Conservation (phyloP, 257 asterid genomes). For the Thymus mandschuricus region DNA sequence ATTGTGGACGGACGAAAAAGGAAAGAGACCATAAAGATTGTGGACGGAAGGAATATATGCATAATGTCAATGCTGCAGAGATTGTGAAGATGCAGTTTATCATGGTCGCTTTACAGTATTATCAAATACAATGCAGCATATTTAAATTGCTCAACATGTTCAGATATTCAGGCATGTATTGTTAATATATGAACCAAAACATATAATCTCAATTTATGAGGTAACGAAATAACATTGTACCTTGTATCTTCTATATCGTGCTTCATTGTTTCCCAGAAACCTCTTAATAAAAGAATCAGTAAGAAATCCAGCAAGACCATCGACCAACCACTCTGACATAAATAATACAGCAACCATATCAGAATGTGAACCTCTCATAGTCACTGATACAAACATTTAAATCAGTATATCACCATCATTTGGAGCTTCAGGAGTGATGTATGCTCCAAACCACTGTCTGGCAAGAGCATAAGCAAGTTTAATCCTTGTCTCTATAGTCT, state of each 20-base stretch:
- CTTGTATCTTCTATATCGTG: constrained; percentile 96
- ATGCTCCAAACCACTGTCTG: constrained; percentile 98
- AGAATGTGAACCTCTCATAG: constrained; percentile 24
- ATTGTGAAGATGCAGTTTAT: neutral
- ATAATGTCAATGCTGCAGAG: constrained; percentile 6
- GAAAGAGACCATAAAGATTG: too few species aligned
- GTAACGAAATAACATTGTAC: constrained; percentile 45
- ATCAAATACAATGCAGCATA: neutral
- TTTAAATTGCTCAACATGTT: constrained; percentile 7
- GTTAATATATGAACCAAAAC: constrained; percentile 9
- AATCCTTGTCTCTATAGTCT: constrained; percentile 94
- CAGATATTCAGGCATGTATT: constrained; percentile 19
- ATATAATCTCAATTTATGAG: constrained; percentile 19
- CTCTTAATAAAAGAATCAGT: constrained; percentile 84
- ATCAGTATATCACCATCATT: constrained; percentile 67
- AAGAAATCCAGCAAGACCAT: constrained; percentile 96
- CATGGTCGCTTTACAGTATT: neutral
- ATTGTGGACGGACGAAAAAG: too few species aligned
- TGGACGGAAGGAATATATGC: too few species aligned
- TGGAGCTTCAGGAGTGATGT: constrained; percentile 84
- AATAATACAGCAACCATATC: constrained; percentile 41
- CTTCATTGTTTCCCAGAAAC: constrained; percentile 96
- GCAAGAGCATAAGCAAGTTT: constrained; percentile 95
- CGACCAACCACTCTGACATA: constrained; percentile 92
- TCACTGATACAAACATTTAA: constrained; percentile 31